phyloP scores from a whole-genome alignment of 139 green algal genomes.

The Coccomyxa sp. region DNA sequence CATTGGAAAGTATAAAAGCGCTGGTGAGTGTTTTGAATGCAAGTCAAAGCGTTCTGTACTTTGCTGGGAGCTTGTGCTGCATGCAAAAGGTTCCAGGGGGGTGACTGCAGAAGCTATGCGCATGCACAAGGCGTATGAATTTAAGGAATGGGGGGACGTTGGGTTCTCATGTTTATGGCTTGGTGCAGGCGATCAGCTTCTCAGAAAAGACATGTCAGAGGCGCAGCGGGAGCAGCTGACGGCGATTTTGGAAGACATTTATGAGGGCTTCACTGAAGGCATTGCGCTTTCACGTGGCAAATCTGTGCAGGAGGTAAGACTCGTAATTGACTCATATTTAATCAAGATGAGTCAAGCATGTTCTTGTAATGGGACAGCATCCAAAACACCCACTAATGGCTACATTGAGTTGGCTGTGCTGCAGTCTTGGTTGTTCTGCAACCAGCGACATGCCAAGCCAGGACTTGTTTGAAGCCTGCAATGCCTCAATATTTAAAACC shows the following conservation, averaged over 20 bases:
- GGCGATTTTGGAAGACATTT: constrained; percentile 85
- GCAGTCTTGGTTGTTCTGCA: background rate
- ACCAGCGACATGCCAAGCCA: background rate
- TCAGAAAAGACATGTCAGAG: constrained; percentile 78
- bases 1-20: constrained; percentile 69
- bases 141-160: background rate
- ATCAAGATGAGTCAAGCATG: too few relatives aligned
- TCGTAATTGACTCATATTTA: too few relatives aligned
- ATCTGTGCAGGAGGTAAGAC: constrained; percentile 46
- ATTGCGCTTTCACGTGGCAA: constrained; percentile 63
- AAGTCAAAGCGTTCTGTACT: background rate
- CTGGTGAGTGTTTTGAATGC: background rate
- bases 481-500: too few relatives aligned
- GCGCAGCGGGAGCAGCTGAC: constrained; percentile 78
- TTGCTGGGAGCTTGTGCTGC: too few relatives aligned
- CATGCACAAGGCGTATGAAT: background rate
- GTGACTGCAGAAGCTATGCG: background rate
- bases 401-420: background rate
- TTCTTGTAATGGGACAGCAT: background rate
- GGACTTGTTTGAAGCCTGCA: background rate
- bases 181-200: constrained; percentile 84
- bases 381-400: background rate
- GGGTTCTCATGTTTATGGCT: too few relatives aligned
- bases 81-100: background rate
- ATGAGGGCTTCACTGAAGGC: constrained; percentile 58